A percentile compares a stretch with the other conserved stretches of the same genome.
Conservation (phyloP, 2,329 filamentous ascomycete genomes). For the Coniosporium tulheliwenetii region DNA sequence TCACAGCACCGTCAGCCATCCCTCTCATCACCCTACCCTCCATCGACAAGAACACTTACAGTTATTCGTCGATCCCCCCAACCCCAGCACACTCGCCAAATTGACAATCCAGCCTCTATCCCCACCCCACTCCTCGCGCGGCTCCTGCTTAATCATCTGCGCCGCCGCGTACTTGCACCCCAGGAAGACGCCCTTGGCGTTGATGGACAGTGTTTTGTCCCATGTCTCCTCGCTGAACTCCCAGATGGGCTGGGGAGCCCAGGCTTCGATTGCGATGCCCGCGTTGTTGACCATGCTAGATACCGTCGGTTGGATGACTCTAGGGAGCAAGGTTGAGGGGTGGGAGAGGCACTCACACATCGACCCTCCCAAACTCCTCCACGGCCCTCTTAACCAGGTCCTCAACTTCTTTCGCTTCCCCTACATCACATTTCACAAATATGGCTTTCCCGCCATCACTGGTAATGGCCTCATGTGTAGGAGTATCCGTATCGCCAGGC, state of each 20-base stretch:
- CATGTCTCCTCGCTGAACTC: slow-evolving; percentile 28
- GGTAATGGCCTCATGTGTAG: slow-evolving; percentile 16
- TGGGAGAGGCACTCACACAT: slow-evolving; percentile 3
- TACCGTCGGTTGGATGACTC: too few species aligned
- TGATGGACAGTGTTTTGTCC: slow-evolving; percentile 23
- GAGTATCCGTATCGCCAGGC: slow-evolving; percentile 7
- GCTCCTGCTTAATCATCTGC: slow-evolving; percentile 35
- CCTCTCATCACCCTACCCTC: neutral
- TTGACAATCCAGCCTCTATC: slow-evolving; percentile 24
- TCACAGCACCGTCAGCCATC: neutral
- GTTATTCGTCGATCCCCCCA: slow-evolving; percentile 13
- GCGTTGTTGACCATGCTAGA: slow-evolving; percentile 24
- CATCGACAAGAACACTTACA: slow-evolving; percentile 9
- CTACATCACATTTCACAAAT: slow-evolving; percentile 20
- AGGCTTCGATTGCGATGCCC: slow-evolving; percentile 28
- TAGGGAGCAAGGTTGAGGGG: neutral
- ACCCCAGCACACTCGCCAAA: slow-evolving; percentile 17
- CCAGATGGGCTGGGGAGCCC: slow-evolving; percentile 24
- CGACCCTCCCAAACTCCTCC: slow-evolving; percentile 5
- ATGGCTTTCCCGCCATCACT: slow-evolving; percentile 15
- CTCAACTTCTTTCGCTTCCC: slow-evolving; percentile 9
- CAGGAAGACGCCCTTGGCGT: slow-evolving; percentile 23
- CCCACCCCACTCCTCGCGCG: slow-evolving; percentile 9
- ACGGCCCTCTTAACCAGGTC: slow-evolving; percentile 9
- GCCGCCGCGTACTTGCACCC: slow-evolving; percentile 29